Conservation (phyloP, 1,139 yeast genomes). For the Groenewaldozyma auringiensis region DNA sequence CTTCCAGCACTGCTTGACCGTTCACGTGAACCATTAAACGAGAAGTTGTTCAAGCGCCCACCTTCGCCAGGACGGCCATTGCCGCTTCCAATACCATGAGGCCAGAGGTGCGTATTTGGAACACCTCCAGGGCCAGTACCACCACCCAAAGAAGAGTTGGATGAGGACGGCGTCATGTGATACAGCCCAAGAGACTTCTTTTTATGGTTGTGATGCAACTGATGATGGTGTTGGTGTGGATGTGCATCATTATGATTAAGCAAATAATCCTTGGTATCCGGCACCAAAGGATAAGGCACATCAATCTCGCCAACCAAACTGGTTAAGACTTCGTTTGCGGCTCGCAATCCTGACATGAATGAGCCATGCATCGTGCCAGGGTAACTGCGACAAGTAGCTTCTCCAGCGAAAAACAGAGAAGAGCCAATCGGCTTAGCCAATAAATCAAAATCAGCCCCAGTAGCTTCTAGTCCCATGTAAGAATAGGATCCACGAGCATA, state of each 20-base stretch:
- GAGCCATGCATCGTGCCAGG: constrained; percentile 43
- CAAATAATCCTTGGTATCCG: constrained; percentile 16
- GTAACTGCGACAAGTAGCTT: constrained; percentile 36
- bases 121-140: too few species aligned
- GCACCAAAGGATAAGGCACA: constrained; percentile 34
- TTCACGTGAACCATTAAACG: neutral
- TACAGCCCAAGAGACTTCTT: neutral
- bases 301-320: constrained; percentile 35
- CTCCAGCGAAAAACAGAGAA: constrained; percentile 38
- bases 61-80: constrained; percentile 2
- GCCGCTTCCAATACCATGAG: neutral
- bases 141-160: neutral
- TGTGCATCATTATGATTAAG: constrained; percentile 1
- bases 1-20: neutral
- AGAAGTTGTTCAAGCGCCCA: neutral
- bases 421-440: constrained; percentile 35
- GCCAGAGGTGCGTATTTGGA: neutral
- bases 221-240: constrained; percentile 3
- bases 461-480: constrained; percentile 37
- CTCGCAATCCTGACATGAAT: constrained; percentile 37
- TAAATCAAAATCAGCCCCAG: constrained; percentile 37
- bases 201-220: neutral
- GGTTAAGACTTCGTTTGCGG: constrained; percentile 36
- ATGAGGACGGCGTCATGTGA: neutral
- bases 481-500: constrained; percentile 36